Evolutionary conservation across 1,284 basidiomycete genomes (phyloP).

Genomic region (Lentinula novae-zelandiae): DNA sequence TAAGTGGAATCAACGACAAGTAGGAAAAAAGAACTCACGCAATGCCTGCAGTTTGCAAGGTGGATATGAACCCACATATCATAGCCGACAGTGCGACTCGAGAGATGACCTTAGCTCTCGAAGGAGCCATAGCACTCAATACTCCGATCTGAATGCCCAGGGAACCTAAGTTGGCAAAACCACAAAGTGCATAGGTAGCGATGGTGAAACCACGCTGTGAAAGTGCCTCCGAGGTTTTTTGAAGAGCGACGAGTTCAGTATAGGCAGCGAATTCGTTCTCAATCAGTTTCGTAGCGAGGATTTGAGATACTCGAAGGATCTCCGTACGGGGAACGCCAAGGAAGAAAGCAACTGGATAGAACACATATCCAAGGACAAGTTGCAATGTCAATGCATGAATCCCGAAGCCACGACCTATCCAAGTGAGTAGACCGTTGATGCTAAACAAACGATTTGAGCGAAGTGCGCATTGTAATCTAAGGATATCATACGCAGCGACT

Average conservation of each 20-base stretch:
- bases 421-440: constrained; percentile 85
- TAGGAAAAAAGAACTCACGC: constrained; percentile 41
- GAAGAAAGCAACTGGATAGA: constrained; percentile 87
- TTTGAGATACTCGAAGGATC: constrained; percentile 71
- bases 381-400: constrained; percentile 81
- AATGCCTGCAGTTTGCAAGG: constrained; percentile 70
- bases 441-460: constrained; percentile 18
- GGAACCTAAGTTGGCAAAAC: constrained; percentile 86
- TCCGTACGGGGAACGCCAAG: constrained; percentile 74
- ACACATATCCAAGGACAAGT: constrained; percentile 81
- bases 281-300: constrained; percentile 85
- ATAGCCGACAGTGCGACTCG: constrained; percentile 73
- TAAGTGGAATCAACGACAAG: constrained; percentile 4
- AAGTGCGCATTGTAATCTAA: neutral
- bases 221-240: constrained; percentile 48
- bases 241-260: constrained; percentile 52
- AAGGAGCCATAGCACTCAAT: constrained; percentile 79
- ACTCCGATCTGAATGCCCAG: constrained; percentile 92
- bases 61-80: constrained; percentile 77
- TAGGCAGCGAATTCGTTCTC: constrained; percentile 90
- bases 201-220: constrained; percentile 75
- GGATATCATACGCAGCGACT: constrained; percentile 51
- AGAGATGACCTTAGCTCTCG: constrained; percentile 68
- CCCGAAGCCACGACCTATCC: constrained; percentile 85
- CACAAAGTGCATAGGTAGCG: constrained; percentile 78